Conservation (phyloP, 2,329 filamentous ascomycete species). For the Aspergillus tanneri region DNA sequence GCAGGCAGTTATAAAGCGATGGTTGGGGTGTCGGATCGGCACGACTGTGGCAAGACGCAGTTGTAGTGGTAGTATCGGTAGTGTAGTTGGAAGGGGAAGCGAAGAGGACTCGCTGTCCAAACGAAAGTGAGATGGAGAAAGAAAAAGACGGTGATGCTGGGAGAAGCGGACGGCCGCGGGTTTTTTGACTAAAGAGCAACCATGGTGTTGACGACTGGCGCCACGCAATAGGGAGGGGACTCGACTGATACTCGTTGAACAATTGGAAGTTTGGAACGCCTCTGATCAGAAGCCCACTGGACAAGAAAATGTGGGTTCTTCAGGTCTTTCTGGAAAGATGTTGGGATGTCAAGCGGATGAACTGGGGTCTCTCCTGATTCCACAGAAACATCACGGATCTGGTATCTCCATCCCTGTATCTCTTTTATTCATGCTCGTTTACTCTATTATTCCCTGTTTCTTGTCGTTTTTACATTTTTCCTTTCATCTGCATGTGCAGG, state of each 20-base stretch:
- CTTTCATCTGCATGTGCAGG: neutral
- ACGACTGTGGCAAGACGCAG: neutral
- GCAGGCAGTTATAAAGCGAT: neutral
- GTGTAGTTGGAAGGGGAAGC: neutral
- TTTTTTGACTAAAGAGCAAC: conserved; percentile 17
- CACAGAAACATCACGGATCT: neutral
- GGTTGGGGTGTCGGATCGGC: neutral
- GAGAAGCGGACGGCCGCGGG: conserved; percentile 15
- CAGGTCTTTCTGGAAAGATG: neutral
- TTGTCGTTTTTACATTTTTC: no score
- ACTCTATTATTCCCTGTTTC: no score
- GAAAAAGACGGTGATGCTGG: conserved; percentile 6
- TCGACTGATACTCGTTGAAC: conserved; percentile 8
- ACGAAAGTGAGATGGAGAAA: conserved; percentile 5
- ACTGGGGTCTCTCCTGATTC: neutral
- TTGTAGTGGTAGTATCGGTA: no score
- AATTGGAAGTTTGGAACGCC: conserved; percentile 16
- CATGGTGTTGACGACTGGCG: conserved; percentile 25
- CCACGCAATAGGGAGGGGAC: conserved; percentile 28
- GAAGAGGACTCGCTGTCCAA: neutral
- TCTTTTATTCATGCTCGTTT: neutral
- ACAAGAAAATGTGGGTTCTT: conserved; percentile 1
- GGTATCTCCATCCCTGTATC: neutral
- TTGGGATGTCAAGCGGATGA: neutral
- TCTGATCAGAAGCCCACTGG: conserved; percentile 18